Evolutionary conservation across 306 rosid genomes (phyloP).

Genomic region (Corylus americana): DNA sequence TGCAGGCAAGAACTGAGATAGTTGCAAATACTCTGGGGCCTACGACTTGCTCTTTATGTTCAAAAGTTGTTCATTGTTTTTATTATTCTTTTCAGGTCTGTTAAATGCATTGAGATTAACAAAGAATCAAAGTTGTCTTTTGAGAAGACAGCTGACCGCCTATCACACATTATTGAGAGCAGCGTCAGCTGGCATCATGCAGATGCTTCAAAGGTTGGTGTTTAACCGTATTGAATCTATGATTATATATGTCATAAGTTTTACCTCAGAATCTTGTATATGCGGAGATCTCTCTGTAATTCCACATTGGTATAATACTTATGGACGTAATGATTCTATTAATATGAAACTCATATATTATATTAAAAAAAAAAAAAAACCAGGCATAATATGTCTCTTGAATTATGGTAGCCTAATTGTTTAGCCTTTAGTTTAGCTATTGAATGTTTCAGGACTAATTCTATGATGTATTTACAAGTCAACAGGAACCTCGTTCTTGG

Average conservation of each 20-base stretch:
- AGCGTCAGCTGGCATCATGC: slow-evolving; percentile 94
- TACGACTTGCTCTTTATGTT: slow-evolving; percentile 17
- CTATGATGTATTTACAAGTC: slow-evolving; percentile 28
- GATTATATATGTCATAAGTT: slow-evolving; percentile 20
- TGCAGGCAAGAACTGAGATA: slow-evolving; percentile 74
- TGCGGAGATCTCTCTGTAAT: background rate
- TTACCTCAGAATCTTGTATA: slow-evolving; percentile 18
- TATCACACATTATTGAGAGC: slow-evolving; percentile 59
- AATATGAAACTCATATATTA: background rate
- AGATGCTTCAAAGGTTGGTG: slow-evolving; percentile 72
- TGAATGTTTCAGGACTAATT: slow-evolving; percentile 31
- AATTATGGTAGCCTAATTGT: background rate
- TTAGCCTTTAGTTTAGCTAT: slow-evolving; percentile 13
- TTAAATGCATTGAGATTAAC: slow-evolving; percentile 90
- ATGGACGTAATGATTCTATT: background rate
- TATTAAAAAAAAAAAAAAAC: background rate
- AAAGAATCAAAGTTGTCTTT: slow-evolving; percentile 87
- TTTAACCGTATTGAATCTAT: slow-evolving; percentile 22
- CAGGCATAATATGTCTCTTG: background rate
- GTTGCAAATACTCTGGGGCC: slow-evolving; percentile 21
- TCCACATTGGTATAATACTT: slow-evolving; percentile 5
- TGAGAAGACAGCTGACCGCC: slow-evolving; percentile 84
- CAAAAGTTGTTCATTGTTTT: slow-evolving; percentile 15
- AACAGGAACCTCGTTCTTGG: slow-evolving; percentile 91
- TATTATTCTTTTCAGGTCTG: slow-evolving; percentile 53